Conservation (phyloP, 306 rosid species). For the Corylus heterophylla region DNA sequence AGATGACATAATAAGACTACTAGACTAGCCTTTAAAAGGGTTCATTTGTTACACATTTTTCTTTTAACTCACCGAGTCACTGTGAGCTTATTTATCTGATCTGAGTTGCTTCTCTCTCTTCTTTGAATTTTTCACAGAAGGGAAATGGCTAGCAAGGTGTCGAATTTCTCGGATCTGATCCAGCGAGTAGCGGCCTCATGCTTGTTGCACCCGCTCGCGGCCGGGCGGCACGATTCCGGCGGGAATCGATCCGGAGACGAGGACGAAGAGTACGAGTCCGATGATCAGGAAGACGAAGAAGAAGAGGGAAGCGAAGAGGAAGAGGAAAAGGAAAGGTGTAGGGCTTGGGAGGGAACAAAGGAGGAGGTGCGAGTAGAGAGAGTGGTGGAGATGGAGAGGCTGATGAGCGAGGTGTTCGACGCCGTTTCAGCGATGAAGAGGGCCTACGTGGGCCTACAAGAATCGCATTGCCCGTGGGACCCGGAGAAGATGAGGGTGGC, state of each 20-base stretch:
- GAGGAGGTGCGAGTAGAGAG: slow-evolving; percentile 29
- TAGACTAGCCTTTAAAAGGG: not conserved
- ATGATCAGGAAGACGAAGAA: slow-evolving; percentile 38
- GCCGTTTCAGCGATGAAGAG: slow-evolving; percentile 76
- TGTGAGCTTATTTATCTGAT: slow-evolving; percentile 16
- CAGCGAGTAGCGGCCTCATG: slow-evolving; percentile 89
- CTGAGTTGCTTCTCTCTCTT: slow-evolving; percentile 11
- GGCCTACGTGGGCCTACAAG: slow-evolving; percentile 71
- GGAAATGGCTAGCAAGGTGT: slow-evolving; percentile 75
- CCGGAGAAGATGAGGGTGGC: slow-evolving; percentile 78
- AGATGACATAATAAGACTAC: too few relatives aligned
- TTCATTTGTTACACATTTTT: not conserved
- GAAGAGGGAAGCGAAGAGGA: slow-evolving; percentile 14
- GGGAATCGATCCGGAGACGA: slow-evolving; percentile 29
- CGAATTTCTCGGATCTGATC: slow-evolving; percentile 90
- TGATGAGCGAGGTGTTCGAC: slow-evolving; percentile 81
- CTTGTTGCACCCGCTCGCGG: slow-evolving; percentile 84
- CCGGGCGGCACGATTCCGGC: slow-evolving; percentile 29
- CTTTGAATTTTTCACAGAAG: slow-evolving; percentile 5
- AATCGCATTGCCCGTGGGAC: slow-evolving; percentile 95
- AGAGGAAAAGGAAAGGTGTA: slow-evolving; percentile 24
- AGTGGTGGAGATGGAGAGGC: slow-evolving; percentile 61
- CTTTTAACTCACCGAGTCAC: slow-evolving; percentile 29
- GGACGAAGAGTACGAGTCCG: slow-evolving; percentile 38
- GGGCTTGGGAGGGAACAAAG: slow-evolving; percentile 37